Base-by-base conservation (phyloP, 768 basidiomycete species). In the Cystofilobasidium ferigula region DNA sequence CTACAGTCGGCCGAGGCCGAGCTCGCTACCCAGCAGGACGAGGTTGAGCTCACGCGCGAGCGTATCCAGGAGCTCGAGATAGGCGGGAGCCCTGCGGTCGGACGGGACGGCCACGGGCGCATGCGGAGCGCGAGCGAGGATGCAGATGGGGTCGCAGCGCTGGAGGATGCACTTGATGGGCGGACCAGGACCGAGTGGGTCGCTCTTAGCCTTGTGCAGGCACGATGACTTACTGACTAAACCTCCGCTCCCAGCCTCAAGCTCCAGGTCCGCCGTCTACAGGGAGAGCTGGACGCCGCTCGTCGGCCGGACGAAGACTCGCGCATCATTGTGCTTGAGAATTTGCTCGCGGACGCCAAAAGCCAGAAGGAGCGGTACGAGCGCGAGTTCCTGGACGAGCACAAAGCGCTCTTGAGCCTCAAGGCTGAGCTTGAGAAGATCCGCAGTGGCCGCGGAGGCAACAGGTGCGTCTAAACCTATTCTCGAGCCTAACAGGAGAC, bases 281-380 rank as follows among this genome's bases (percentile, higher is more conserved):
- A 88, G 73, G 79, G 90, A 30, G 90, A 97, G 73, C 79, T 98
- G 36, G 85, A 86, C 57, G 81, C 83, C 7, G 81, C 86, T 36
- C 81, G 81, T 75, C 45, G 38, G 30, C 14, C 63, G 30, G 86
- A 79, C 8, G 89, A 91, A 72, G 80, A 84, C 9, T 87, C 86
- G 68, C 81, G 84, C 32, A 77, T 92, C 7, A 74, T 91, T 22
- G 88, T 94, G n/a, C 78, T 95, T 32, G 90, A 97, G 77, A 92
- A 89, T 72, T 78, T 94, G 63, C 78, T 97, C 63, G 89, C 91
- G 60, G 93, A 97, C 70, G 88, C 92, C 34, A 93, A 86, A 69
- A 80, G 87, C 69, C 86, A 88, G 85, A 94, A 94, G 79, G 80
- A 82, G 35, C 81, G 90, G 35, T 94, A 94, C 71, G 91, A 97